These are phyloP conservation scores for Musa schizocarpa DNA, from an alignment of 176 grass and related monocot species.

Conservation along the genomic window DNA sequence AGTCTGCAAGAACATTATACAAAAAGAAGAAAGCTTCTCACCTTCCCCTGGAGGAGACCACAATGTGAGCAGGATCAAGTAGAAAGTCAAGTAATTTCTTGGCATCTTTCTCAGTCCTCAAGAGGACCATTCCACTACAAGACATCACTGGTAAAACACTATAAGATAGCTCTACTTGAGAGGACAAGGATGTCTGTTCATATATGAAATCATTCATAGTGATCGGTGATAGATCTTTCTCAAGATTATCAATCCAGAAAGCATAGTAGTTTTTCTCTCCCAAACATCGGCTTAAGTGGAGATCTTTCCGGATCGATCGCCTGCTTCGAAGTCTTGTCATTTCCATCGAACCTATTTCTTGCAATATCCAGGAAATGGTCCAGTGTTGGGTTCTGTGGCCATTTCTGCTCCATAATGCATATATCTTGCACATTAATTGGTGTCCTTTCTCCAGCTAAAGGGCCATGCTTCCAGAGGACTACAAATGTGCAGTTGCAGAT, in stretches of 20 bases:
- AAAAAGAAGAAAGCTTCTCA: background rate
- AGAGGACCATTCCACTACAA: background rate
- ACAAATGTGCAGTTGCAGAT: background rate
- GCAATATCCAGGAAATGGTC: background rate
- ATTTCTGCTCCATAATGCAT: background rate
- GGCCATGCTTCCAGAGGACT: background rate
- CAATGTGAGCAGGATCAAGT: background rate
- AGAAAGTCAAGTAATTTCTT: constrained; percentile 5
- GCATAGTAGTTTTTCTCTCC: no score
- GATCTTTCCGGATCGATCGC: background rate
- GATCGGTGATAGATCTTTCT: background rate
- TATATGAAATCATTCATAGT: background rate
- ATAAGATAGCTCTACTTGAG: background rate
- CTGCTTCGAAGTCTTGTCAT: no score
- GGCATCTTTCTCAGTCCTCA: background rate
- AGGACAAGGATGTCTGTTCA: background rate
- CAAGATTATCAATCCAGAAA: background rate
- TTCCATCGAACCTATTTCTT: background rate
- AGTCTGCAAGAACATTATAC: background rate
- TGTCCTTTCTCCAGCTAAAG: background rate
- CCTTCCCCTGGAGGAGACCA: constrained; percentile 1
- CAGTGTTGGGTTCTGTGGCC: background rate
- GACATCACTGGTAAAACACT: background rate
- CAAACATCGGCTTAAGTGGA: background rate
- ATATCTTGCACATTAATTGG: background rate